Evolutionary conservation across 257 asterid species (phyloP).

Genomic region (Salvia miltiorrhiza): DNA sequence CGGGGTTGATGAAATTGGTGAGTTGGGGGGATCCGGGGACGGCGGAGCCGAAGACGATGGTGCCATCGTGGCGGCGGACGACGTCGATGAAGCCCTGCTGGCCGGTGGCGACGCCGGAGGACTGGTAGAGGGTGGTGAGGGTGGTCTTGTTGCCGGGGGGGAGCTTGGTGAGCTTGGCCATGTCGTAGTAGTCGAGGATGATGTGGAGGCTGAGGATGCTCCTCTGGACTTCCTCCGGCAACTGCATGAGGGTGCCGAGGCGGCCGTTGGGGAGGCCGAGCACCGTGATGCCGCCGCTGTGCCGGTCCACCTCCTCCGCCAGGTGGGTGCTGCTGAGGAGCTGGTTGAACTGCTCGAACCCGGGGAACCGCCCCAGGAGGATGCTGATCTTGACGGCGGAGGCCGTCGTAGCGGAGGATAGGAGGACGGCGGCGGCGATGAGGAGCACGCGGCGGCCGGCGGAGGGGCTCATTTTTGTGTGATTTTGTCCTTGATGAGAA

Average conservation of each 20-base stretch:
- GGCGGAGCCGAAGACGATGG: conserved; percentile 60
- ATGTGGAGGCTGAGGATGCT: conserved; percentile 55
- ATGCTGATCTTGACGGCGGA: conserved; percentile 56
- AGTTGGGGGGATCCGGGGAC: conserved; percentile 34
- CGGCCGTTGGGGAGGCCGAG: conserved; percentile 53
- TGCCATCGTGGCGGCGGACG: conserved; percentile 34
- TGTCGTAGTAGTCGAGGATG: conserved; percentile 67
- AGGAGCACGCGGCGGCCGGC: conserved; percentile 2
- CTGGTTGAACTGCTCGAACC: conserved; percentile 45
- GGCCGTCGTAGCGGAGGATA: conserved; percentile 28
- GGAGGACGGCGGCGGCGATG: conserved; percentile 29
- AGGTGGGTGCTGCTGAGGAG: conserved; percentile 40
- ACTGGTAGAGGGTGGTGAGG: conserved; percentile 58
- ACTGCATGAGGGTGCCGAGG: conserved; percentile 33
- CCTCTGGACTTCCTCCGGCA: conserved; percentile 34
- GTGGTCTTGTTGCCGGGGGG: conserved; percentile 24
- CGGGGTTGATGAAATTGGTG: conserved; percentile 27
- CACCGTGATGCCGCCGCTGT: conserved; percentile 54
- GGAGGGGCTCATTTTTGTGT: conserved; percentile 41
- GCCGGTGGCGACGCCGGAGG: conserved; percentile 35
- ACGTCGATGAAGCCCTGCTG: conserved; percentile 62
- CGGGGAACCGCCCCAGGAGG: conserved; percentile 43
- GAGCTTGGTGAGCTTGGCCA: conserved; percentile 45
- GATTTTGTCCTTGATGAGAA: too few species aligned
- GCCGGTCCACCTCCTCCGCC: conserved; percentile 39